phyloP scores from a whole-genome alignment of 1,284 basidiomycete genomes.

The Neonothopanus nambi region DNA sequence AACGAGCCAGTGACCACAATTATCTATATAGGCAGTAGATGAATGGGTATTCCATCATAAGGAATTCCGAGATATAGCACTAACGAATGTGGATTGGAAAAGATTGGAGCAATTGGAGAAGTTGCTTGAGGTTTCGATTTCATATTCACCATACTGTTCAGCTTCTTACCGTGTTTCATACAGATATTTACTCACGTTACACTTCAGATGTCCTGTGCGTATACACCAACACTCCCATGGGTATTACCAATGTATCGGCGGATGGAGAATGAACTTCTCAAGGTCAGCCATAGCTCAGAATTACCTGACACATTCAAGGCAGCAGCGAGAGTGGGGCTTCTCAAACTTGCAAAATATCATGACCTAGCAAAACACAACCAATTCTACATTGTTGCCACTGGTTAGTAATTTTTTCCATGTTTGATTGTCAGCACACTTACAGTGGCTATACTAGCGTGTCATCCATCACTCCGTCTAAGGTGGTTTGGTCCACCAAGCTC shows the following conservation, averaged over 20 bases:
- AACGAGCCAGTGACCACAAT: too few relatives aligned
- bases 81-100: slow-evolving; percentile 15
- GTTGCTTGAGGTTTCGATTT: slow-evolving; percentile 20
- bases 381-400: slow-evolving; percentile 17
- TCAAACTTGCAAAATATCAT: slow-evolving; percentile 21
- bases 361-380: slow-evolving; percentile 12
- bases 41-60: slow-evolving; percentile 16
- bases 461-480: slow-evolving; percentile 17
- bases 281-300: background rate
- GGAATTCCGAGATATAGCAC: slow-evolving; percentile 8
- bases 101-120: slow-evolving; percentile 13
- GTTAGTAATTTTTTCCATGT: slow-evolving; percentile 13
- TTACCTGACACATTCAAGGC: background rate
- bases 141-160: background rate
- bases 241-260: slow-evolving; percentile 21
- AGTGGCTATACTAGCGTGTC: too few relatives aligned
- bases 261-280: slow-evolving; percentile 20
- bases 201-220: slow-evolving; percentile 20
- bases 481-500: slow-evolving; percentile 18
- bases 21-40: slow-evolving; percentile 20
- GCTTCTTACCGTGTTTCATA: background rate
- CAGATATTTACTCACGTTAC: slow-evolving; percentile 25
- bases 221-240: slow-evolving; percentile 22
- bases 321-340: slow-evolving; percentile 15
- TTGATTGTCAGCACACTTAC: background rate